These are phyloP conservation scores for Penicillium paneum DNA, from an alignment of 2,329 filamentous ascomycete species.

Conservation along the genomic window DNA sequence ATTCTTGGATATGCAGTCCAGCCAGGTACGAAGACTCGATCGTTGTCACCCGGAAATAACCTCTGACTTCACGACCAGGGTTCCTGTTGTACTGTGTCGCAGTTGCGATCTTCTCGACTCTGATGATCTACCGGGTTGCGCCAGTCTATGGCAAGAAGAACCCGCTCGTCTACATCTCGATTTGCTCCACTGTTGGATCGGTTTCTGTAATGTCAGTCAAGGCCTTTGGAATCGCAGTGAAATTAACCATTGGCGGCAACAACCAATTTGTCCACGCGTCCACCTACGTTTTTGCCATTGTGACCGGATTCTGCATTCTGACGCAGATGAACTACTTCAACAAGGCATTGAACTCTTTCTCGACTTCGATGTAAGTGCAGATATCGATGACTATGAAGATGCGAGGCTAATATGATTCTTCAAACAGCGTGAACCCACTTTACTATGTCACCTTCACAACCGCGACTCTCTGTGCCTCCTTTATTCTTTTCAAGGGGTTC, in stretches of 20 bases:
- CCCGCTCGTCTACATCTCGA: constrained; percentile 92
- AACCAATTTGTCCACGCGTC: constrained; percentile 95
- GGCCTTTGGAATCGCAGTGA: constrained; percentile 95
- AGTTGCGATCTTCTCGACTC: constrained; percentile 76
- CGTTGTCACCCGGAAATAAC: neutral
- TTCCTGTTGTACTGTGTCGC: constrained; percentile 82
- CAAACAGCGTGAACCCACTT: constrained; percentile 77
- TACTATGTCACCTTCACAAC: constrained; percentile 99
- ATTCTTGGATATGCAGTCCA: constrained; percentile 87
- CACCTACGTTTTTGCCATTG: constrained; percentile 95
- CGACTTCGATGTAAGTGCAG: constrained; percentile 81
- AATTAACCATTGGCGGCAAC: constrained; percentile 86
- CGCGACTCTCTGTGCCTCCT: constrained; percentile 87
- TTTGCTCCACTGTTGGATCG: constrained; percentile 94
- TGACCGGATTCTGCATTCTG: constrained; percentile 87
- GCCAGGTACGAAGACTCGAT: constrained; percentile 61
- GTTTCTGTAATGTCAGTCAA: constrained; percentile 99
- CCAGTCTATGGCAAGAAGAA: constrained; percentile 91
- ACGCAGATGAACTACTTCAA: constrained; percentile 99
- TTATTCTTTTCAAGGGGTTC: constrained; percentile 93
- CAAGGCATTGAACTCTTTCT: constrained; percentile 94
- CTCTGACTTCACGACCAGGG: constrained; percentile 51
- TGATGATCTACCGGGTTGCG: constrained; percentile 96
- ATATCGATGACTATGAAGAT: neutral
- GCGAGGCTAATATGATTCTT: constrained; percentile 3